These are phyloP conservation scores for Phoenix roebelenii DNA, from an alignment of 176 grass and related monocot species.

Conservation along the genomic window DNA sequence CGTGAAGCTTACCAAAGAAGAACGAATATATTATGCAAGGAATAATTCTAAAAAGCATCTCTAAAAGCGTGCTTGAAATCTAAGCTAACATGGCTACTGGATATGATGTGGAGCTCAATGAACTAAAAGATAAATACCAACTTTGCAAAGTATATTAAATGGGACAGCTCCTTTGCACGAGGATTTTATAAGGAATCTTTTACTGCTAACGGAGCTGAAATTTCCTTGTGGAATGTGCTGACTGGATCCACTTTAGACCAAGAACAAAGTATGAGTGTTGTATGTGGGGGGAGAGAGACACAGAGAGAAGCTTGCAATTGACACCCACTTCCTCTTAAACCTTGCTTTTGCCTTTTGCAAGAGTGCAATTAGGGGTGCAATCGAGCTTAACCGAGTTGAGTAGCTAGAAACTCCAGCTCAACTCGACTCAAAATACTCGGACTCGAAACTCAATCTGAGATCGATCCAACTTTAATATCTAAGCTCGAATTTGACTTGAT, in stretches of 20 bases:
- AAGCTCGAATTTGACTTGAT: no score
- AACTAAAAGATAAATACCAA: slow-evolving; percentile 5
- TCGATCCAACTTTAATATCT: no score
- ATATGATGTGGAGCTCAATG: neutral
- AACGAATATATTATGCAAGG: neutral
- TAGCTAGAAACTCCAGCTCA: no score
- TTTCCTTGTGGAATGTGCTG: neutral
- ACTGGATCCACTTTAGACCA: no score
- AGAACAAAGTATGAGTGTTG: no score
- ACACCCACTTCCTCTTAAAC: neutral
- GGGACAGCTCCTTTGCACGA: neutral
- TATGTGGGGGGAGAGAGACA: neutral
- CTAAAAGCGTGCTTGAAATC: slow-evolving; percentile 13
- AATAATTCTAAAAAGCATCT: slow-evolving; percentile 9
- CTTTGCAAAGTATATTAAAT: slow-evolving; percentile 9
- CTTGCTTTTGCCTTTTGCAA: no score
- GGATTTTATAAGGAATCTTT: slow-evolving; percentile 2
- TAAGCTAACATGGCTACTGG: slow-evolving; percentile 10
- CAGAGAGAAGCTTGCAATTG: neutral
- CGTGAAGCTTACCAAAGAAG: neutral
- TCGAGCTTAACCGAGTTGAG: no score
- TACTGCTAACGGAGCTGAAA: neutral
- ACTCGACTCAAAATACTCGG: no score
- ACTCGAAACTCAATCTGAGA: no score
- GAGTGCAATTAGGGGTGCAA: no score